Evolutionary conservation across 371 early-diverging fungal species (phyloP).

Genomic region (Catenaria anguillulae): DNA sequence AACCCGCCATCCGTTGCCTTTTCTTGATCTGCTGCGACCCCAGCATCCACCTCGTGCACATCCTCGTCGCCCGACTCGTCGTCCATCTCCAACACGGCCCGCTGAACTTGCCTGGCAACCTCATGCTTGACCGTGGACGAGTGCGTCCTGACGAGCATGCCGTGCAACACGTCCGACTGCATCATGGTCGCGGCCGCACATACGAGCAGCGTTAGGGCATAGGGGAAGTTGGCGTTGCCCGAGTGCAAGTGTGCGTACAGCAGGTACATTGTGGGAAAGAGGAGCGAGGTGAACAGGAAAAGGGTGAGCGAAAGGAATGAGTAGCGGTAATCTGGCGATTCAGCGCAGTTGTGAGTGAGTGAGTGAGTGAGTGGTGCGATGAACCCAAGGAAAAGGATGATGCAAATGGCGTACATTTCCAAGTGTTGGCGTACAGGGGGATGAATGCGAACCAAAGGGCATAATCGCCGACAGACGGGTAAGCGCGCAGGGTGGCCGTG

Average conservation of each 20-base stretch:
- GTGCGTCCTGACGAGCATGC: not conserved
- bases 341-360: not conserved
- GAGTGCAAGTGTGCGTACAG: conserved; percentile 86
- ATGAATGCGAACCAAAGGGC: conserved; percentile 63
- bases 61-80: no score
- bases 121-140: no score
- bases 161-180: conserved; percentile 5
- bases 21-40: no score
- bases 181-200: conserved; percentile 1
- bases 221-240: conserved; percentile 95
- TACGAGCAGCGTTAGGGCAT: conserved; percentile 76
- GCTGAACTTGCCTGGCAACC: no score
- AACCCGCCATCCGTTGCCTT: no score
- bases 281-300: conserved; percentile 49
- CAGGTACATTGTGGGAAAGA: conserved; percentile 82
- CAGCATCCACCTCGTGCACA: no score
- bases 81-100: no score
- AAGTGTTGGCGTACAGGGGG: conserved; percentile 59
- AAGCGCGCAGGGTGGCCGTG: conserved; percentile 73
- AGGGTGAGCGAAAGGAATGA: conserved; percentile 44
- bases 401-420: conserved; percentile 82
- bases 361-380: no score
- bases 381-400: not conserved
- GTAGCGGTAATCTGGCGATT: conserved; percentile 55
- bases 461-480: conserved; percentile 75